Conservation (phyloP, 495 filamentous ascomycete species). For the Chaetomium fimeti region DNA sequence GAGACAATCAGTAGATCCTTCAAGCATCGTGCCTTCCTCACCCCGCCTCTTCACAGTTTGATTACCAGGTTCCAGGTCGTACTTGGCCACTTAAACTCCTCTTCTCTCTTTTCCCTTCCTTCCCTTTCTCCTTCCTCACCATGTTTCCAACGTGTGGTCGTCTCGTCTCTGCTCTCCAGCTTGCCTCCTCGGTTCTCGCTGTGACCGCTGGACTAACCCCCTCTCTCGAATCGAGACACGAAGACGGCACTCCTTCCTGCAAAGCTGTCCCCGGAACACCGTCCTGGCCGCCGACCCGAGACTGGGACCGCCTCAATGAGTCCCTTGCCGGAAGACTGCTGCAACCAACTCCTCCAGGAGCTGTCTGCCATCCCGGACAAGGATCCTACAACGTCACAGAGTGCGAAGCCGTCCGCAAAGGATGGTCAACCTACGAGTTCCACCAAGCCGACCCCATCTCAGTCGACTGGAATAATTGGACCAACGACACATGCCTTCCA, state of each 20-base stretch:
- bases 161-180: conserved; percentile 1
- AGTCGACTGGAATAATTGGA: conserved; percentile 43
- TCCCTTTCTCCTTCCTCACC: not conserved
- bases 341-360: conserved; percentile 51
- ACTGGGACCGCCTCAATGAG: conserved; percentile 38
- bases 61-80: no score
- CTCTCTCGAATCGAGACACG: conserved; percentile 6
- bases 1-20: no score
- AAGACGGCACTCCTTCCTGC: conserved; percentile 28
- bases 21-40: no score
- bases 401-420: conserved; percentile 36
- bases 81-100: not conserved
- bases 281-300: conserved; percentile 36
- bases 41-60: no score
- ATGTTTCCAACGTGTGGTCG: not conserved
- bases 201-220: conserved; percentile 1
- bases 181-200: conserved; percentile 5
- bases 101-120: not conserved
- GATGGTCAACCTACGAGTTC: conserved; percentile 40
- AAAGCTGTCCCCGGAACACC: conserved; percentile 37
- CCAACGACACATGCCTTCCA: conserved; percentile 49
- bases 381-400: conserved; percentile 35
- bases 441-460: conserved; percentile 42
- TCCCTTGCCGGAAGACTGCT: conserved; percentile 52
- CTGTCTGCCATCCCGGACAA: conserved; percentile 53